A percentile compares a stretch with the other conserved stretches of the same genome.
These are phyloP conservation scores for Cordyceps javanica DNA, from an alignment of 2,329 filamentous ascomycete species.

Conservation along the genomic window DNA sequence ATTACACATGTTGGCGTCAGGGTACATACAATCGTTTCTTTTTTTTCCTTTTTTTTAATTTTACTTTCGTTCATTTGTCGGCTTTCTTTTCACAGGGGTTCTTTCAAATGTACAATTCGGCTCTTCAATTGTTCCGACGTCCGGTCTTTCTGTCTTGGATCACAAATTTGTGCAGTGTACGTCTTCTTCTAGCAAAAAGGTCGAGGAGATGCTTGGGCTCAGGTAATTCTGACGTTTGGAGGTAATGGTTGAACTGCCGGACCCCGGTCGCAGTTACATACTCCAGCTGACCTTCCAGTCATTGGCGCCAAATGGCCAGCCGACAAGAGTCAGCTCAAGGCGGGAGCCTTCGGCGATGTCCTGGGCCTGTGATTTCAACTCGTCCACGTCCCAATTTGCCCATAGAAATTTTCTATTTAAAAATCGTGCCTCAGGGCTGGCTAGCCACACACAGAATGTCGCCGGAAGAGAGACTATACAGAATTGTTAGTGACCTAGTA, in stretches of 20 bases:
- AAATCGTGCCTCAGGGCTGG: constrained; percentile 39
- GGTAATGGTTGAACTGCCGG: too few species aligned
- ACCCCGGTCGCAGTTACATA: too few species aligned
- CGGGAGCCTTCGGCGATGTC: background rate
- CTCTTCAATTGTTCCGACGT: background rate
- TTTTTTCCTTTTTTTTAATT: constrained; percentile 4
- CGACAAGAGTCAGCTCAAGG: background rate
- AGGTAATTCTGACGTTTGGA: too few species aligned
- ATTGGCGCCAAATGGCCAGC: background rate
- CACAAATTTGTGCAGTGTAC: too few species aligned
- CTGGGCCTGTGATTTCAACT: constrained; percentile 32
- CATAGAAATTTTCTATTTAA: constrained; percentile 40
- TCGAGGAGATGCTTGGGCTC: too few species aligned
- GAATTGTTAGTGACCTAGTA: too few species aligned
- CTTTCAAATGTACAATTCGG: background rate
- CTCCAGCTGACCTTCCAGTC: background rate
- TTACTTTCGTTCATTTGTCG: background rate
- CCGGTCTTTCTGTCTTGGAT: background rate
- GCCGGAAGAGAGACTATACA: constrained; percentile 29
- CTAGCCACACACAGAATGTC: constrained; percentile 38
- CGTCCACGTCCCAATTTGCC: constrained; percentile 46
- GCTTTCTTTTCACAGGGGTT: background rate
- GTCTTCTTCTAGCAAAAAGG: too few species aligned
- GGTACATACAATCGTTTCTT: constrained; percentile 10
- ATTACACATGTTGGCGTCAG: constrained; percentile 11